Evolutionary conservation across 2,329 filamentous ascomycete genomes (phyloP), one percentile per base, ranked within the genome.

Genomic region (Parafenestella ontariensis): DNA sequence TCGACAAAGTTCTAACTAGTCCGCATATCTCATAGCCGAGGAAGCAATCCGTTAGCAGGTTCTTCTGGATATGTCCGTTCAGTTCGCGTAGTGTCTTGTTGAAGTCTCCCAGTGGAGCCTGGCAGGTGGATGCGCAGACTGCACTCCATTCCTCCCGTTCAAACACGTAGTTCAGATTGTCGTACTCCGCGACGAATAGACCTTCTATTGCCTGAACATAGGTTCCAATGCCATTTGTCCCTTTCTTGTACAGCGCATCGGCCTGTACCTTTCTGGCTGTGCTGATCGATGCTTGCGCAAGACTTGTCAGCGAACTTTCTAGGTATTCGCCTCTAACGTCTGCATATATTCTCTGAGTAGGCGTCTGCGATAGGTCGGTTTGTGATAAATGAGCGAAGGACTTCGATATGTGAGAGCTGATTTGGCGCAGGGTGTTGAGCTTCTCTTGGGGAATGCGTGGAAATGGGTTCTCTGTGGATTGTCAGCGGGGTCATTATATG

Each of bases 1-100:
- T 88, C 2, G 92, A 92, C 43, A 96, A 82, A 11, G 84, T 85
- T 0, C 91, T 90, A 42, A 98, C 87, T 56, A 97, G 91, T 68
- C 96, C 94, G 28, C 96, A 91, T 28, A 98, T 91, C 72, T 99
- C 95, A 73, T 96, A 99, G 7, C 92, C 92, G 44, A 99, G 84
- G 73, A 91, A 98, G 76, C 94, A 98, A 74, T 99, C 95, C 0
- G 92, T 96, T 62, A 87, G 85, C 34, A 97, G 79, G 70, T 97
- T 93, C 36, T 85, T 81, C 71, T 93, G 92, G 76, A 98, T 92
- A 69, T 97, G 93, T 45, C 86, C 84, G 74, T 98, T 97, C 28
- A 99, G 82, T 69, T 98, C 94, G 24, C 90, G 87, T 49, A 98
- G 77, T 0, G 95, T 97, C 64, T 91, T 88, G 5, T 89, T 87